Evolutionary conservation across 2,329 filamentous ascomycete genomes (phyloP), one percentile per base, ranked within the genome.

Genomic region (Chaetomiaceae sp.): DNA sequence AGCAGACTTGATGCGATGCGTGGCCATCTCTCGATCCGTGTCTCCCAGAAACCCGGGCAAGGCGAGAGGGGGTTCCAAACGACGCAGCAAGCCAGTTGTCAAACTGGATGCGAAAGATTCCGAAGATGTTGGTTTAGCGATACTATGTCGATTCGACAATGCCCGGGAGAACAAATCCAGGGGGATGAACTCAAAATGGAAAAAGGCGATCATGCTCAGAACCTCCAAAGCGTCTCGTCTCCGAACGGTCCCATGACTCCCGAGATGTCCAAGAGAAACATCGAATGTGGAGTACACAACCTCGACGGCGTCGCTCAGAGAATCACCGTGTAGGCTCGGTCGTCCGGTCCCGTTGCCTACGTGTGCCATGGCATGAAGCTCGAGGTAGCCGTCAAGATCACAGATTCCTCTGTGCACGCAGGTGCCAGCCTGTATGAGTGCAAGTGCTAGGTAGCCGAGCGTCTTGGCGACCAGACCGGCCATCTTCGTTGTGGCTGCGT

Each of bases 261-360:
- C 7, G 3, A 50, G 32, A n/a, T 32, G 15, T 1, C 44, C 33
- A 5, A 50, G 48, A 4, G 48, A 50, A 17, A 50, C 29, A n/a
- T n/a, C 45, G 34, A 50, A 50, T 17, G 48, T 45, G 4, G 48
- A 50, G 32, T 50, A 50, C 11, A 50, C 48, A 20, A 42, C 37
- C 22, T 34, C 34, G 12, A 50, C 35, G 6, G 34, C 29, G 19
- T 47, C 30, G 17, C 20, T 44, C 8, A 40, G 33, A 15, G 29
- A n/a, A 19, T 42, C 39, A 17, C 4, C 24, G 2, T 33, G 19
- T n/a, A n/a, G 20, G 18, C 20, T 33, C 18, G n/a, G 30, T 4
- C 26, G 9, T 7, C 7, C 19, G 34, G 10, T 37, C 19, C 22
- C 39, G 35, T 30, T 44, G 39, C 15, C 26, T 42, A 5, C 26